phyloP scores from a whole-genome alignment of 2,329 filamentous ascomycete species.

The Rutstroemia sp. region DNA sequence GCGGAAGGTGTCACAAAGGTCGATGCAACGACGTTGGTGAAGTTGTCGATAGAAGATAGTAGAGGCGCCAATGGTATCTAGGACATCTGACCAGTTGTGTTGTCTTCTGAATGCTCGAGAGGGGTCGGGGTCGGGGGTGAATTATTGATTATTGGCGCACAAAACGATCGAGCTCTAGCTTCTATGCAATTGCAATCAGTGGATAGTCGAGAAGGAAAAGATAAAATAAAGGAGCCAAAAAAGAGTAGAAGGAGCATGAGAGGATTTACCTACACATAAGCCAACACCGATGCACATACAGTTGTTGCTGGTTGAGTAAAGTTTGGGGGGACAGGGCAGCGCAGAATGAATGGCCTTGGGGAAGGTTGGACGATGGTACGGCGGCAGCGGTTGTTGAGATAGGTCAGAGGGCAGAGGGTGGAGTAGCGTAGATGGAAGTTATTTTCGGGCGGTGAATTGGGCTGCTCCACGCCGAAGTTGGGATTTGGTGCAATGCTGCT shows the following conservation, averaged over 20 bases:
- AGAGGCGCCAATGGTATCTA: constrained; percentile 1
- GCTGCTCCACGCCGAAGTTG: constrained; percentile 2
- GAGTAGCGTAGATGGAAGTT: neutral
- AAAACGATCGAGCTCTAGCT: neutral
- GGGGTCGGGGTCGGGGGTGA: neutral
- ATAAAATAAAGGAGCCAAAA: neutral
- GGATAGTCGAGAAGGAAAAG: neutral
- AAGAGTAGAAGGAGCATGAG: neutral
- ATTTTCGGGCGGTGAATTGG: constrained; percentile 9
- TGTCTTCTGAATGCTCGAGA: constrained; percentile 1
- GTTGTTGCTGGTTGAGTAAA: neutral
- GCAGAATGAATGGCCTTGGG: neutral
- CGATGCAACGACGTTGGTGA: neutral
- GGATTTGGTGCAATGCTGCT: neutral
- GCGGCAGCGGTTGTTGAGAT: constrained; percentile 6
- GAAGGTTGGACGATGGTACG: neutral
- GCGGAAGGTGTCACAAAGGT: neutral
- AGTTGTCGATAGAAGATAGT: neutral
- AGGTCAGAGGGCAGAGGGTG: neutral
- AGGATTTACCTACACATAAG: neutral
- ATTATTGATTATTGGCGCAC: constrained; percentile 5
- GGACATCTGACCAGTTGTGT: neutral
- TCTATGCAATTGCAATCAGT: constrained; percentile 3
- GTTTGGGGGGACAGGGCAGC: too few relatives aligned
- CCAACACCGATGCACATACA: neutral